Conservation (phyloP, 2,329 filamentous ascomycete species). For the Stromatinia cepivora region DNA sequence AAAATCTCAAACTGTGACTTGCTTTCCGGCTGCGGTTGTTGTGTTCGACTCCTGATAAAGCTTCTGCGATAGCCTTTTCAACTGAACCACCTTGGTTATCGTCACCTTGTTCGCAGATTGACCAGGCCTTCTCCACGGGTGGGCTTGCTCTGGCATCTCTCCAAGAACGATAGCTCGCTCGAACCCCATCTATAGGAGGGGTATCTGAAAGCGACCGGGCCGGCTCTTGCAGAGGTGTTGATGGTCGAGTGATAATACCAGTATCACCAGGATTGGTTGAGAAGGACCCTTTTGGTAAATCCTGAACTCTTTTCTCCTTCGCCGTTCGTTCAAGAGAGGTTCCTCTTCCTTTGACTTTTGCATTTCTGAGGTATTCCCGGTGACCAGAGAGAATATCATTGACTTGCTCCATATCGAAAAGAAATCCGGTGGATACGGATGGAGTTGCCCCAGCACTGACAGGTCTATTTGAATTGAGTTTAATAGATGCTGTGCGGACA, state of each 20-base stretch:
- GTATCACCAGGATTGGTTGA: constrained; percentile 42
- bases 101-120: constrained; percentile 58
- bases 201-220: constrained; percentile 31
- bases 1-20: constrained; percentile 66
- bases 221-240: constrained; percentile 29
- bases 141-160: constrained; percentile 35
- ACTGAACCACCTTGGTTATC: constrained; percentile 59
- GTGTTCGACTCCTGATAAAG: constrained; percentile 60
- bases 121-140: constrained; percentile 60
- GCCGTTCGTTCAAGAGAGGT: constrained; percentile 48
- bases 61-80: constrained; percentile 64
- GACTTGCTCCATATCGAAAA: constrained; percentile 41
- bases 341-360: constrained; percentile 39
- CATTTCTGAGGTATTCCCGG: constrained; percentile 39
- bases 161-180: constrained; percentile 41
- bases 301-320: constrained; percentile 44
- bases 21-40: constrained; percentile 66
- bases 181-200: constrained; percentile 38
- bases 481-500: constrained; percentile 24
- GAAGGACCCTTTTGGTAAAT: constrained; percentile 37
- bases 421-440: constrained; percentile 24
- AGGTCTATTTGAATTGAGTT: constrained; percentile 23
- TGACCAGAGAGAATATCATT: constrained; percentile 43
- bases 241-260: constrained; percentile 36
- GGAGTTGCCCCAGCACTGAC: constrained; percentile 29